Evolutionary conservation across 176 grass and related monocot genomes (phyloP).

Genomic region (Areca catechu): DNA sequence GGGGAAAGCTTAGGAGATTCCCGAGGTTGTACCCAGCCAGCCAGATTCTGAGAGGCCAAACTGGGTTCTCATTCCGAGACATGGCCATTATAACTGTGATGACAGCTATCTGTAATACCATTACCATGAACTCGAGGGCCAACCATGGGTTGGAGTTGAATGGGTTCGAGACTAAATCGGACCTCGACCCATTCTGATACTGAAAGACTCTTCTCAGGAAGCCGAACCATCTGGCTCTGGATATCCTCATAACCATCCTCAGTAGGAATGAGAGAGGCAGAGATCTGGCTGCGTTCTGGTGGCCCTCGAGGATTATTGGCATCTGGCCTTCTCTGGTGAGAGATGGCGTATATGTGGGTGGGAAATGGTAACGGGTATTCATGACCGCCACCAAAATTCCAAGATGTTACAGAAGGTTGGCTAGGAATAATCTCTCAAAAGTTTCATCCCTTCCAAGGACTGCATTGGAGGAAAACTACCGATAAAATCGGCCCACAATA

Average conservation of each 20-base stretch:
- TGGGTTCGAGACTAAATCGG: conserved; percentile 78
- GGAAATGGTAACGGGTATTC: no score
- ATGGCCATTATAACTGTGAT: conserved; percentile 37
- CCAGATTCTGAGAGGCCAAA: conserved; percentile 91
- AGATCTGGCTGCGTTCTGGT: background rate
- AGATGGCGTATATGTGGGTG: no score
- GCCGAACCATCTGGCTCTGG: conserved; percentile 81
- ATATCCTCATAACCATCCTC: conserved; percentile 50
- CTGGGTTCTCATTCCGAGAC: conserved; percentile 49
- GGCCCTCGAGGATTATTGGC: no score
- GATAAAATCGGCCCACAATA: no score
- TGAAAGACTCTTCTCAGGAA: conserved; percentile 86
- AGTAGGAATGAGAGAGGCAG: conserved; percentile 31
- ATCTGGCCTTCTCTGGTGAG: no score
- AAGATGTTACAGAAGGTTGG: no score
- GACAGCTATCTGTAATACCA: conserved; percentile 46
- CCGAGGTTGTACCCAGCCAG: conserved; percentile 70
- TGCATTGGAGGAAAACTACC: no score
- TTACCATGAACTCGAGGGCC: conserved; percentile 46
- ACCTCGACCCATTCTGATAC: conserved; percentile 89
- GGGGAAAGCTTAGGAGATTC: conserved; percentile 85
- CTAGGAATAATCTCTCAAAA: no score
- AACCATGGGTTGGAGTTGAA: conserved; percentile 90
- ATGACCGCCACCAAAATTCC: no score
- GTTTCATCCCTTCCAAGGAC: no score